A percentile compares a stretch with the other conserved stretches of the same genome.
Conservation (phyloP, 768 basidiomycete genomes). For the Mycena pura region DNA sequence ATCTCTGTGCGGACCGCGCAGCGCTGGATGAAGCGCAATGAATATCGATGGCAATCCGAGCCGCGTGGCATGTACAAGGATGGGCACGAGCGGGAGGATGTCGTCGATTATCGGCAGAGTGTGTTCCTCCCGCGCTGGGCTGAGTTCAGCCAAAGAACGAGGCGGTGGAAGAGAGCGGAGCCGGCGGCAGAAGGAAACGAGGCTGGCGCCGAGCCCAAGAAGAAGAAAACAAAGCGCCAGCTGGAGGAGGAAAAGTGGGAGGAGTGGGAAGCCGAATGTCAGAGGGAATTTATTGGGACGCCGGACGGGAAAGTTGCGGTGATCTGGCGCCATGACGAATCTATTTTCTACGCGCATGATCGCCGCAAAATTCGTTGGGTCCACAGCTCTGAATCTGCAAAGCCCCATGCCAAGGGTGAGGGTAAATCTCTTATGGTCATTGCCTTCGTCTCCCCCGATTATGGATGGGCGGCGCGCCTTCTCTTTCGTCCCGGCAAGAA, state of each 20-base stretch:
- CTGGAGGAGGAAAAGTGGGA: no score
- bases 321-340: conserved; percentile 38
- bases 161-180: neutral
- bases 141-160: conserved; percentile 16
- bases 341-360: conserved; percentile 42
- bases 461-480: conserved; percentile 21
- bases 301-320: conserved; percentile 23
- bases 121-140: no score
- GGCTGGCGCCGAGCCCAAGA: no score
- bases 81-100: no score
- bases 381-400: conserved; percentile 22
- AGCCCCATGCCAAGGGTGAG: conserved; percentile 39
- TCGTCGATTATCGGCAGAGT: no score
- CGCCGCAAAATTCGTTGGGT: conserved; percentile 32
- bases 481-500: neutral
- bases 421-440: conserved; percentile 37
- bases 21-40: no score
- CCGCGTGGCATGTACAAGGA: no score
- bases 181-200: neutral
- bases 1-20: no score
- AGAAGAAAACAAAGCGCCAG: no score
- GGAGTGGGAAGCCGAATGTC: neutral
- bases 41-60: no score
- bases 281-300: neutral
- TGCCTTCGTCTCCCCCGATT: conserved; percentile 36